These are phyloP conservation scores for Leucaena leucocephala DNA, from an alignment of 306 rosid genomes.

Conservation along the genomic window DNA sequence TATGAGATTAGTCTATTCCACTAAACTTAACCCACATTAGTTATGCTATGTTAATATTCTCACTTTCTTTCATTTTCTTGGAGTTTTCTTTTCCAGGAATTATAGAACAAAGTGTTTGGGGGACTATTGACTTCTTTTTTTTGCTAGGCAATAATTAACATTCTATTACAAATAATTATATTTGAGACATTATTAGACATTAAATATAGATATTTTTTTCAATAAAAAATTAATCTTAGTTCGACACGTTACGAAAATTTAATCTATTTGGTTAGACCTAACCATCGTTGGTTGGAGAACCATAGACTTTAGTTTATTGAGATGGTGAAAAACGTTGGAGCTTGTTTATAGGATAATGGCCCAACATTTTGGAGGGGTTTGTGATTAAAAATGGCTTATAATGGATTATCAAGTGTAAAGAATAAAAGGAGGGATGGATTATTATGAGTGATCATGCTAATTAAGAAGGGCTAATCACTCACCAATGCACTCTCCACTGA, in stretches of 20 bases:
- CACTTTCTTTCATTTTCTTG: slow-evolving; percentile 32
- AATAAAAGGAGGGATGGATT: not conserved
- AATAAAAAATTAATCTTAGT: no score
- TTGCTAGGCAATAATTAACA: no score
- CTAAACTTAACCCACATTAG: no score
- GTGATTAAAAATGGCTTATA: not conserved
- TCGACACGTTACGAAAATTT: no score
- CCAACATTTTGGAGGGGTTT: not conserved
- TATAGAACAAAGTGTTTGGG: not conserved
- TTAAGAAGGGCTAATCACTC: not conserved
- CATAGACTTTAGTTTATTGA: not conserved
- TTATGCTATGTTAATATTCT: not conserved
- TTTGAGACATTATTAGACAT: no score
- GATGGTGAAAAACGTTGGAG: not conserved
- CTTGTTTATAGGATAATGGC: not conserved
- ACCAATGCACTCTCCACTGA: not conserved
- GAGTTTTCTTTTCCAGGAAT: not conserved
- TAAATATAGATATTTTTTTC: no score
- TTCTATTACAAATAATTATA: no score
- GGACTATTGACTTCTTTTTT: no score
- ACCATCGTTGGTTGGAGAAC: not conserved
- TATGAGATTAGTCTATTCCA: no score
- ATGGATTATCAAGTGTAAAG: not conserved
- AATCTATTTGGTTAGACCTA: no score
- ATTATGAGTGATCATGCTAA: not conserved